Conservation (phyloP, 2,329 filamentous ascomycete genomes). For the Bipolaris gigantea region DNA sequence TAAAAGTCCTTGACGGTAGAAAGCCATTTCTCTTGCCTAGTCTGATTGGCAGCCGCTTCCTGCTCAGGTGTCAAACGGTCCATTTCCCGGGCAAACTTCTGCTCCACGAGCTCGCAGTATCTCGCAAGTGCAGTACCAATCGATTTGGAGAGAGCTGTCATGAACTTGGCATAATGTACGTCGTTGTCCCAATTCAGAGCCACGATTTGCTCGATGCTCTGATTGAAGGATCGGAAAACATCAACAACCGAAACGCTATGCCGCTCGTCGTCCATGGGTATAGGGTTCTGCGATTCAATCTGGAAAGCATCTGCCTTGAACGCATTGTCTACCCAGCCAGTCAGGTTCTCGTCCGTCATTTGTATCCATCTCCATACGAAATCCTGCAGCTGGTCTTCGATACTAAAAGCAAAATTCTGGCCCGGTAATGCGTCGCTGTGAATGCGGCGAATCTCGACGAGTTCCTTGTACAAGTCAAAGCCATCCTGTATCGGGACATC, state of each 20-base stretch:
- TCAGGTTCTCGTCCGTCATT: slow-evolving; percentile 75
- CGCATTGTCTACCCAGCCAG: slow-evolving; percentile 84
- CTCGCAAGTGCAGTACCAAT: slow-evolving; percentile 80
- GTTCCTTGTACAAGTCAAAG: slow-evolving; percentile 87
- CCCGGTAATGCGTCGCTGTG: slow-evolving; percentile 73
- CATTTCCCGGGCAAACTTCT: slow-evolving; percentile 87
- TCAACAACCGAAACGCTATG: slow-evolving; percentile 94
- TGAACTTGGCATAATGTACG: slow-evolving; percentile 91
- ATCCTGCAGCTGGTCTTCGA: slow-evolving; percentile 81
- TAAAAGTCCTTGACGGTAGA: slow-evolving; percentile 92
- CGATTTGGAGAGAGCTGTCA: slow-evolving; percentile 86
- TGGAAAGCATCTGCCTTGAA: slow-evolving; percentile 88
- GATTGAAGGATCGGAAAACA: slow-evolving; percentile 90
- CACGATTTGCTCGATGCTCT: slow-evolving; percentile 84
- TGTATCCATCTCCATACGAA: slow-evolving; percentile 97
- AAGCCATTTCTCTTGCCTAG: slow-evolving; percentile 89
- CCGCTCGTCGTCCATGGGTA: slow-evolving; percentile 75
- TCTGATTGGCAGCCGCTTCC: slow-evolving; percentile 73
- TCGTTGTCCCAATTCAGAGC: slow-evolving; percentile 91
- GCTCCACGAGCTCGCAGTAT: slow-evolving; percentile 90
- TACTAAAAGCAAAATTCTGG: slow-evolving; percentile 78
- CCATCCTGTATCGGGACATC: slow-evolving; percentile 89
- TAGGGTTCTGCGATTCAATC: slow-evolving; percentile 66
- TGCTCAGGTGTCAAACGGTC: slow-evolving; percentile 87
- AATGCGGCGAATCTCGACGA: slow-evolving; percentile 81